phyloP scores from a whole-genome alignment of 805 yeast species.

The Candida berthetii region DNA sequence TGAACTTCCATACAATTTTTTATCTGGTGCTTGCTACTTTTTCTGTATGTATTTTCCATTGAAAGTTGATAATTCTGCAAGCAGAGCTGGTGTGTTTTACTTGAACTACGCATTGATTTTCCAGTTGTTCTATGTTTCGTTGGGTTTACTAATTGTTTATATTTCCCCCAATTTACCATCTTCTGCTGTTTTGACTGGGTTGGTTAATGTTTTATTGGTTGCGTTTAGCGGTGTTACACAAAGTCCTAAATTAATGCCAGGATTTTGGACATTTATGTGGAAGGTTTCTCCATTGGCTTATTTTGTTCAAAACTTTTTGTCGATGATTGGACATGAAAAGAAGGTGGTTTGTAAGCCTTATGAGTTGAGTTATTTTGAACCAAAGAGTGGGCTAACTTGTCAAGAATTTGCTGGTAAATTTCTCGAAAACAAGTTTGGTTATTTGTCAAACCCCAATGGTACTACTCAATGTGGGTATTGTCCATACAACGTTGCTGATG shows the following conservation, averaged over 20 bases:
- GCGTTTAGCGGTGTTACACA: conserved; percentile 31
- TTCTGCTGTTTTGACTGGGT: conserved; percentile 55
- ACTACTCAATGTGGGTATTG: conserved; percentile 46
- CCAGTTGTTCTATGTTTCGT: conserved; percentile 37
- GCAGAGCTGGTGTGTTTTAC: conserved; percentile 44
- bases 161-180: conserved; percentile 65
- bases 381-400: conserved; percentile 60
- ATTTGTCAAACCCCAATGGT: conserved; percentile 43
- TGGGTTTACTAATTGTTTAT: conserved; percentile 45
- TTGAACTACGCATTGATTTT: conserved; percentile 36
- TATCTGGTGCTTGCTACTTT: conserved; percentile 44
- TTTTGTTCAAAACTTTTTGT: conserved; percentile 45
- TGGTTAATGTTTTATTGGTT: conserved; percentile 25
- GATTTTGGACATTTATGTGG: conserved; percentile 74
- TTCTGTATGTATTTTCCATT: conserved; percentile 48
- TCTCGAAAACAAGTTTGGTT: conserved; percentile 43
- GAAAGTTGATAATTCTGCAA: conserved; percentile 32
- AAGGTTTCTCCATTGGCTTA: conserved; percentile 60
- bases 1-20: conserved; percentile 56
- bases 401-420: conserved; percentile 41
- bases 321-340: conserved; percentile 41
- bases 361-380: conserved; percentile 45
- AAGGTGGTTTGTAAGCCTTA: conserved; percentile 38
- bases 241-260: conserved; percentile 45
- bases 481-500: conserved; percentile 36